Percentiles rank a stretch among this genome's conserved stretches.
phyloP scores from a whole-genome alignment of 768 basidiomycete genomes.

The Pluteus cervinus region DNA sequence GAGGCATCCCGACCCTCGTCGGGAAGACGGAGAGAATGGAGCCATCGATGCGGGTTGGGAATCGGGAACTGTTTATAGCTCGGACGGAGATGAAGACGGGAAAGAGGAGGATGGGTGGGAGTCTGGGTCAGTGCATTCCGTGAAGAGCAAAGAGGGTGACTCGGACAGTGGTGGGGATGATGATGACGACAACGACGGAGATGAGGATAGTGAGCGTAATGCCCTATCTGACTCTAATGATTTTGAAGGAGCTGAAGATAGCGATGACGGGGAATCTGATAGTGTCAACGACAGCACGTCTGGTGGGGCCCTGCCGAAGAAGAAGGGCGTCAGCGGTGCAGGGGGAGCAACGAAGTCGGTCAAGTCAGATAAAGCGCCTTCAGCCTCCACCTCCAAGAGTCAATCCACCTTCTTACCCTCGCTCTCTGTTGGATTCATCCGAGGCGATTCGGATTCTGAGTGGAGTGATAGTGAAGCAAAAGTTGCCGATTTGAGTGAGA shows the following conservation, averaged over 20 bases:
- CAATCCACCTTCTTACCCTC: slow-evolving; percentile 72
- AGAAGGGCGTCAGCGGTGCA: too few relatives aligned
- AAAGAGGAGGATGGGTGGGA: slow-evolving; percentile 19
- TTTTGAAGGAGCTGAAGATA: slow-evolving; percentile 19
- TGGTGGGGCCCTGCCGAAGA: too few relatives aligned
- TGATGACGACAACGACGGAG: slow-evolving; percentile 28
- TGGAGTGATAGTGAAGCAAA: slow-evolving; percentile 59
- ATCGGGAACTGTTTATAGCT: slow-evolving; percentile 35
- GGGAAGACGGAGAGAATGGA: slow-evolving; percentile 15
- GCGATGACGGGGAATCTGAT: background rate
- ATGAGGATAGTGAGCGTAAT: slow-evolving; percentile 31
- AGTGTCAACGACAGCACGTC: too few relatives aligned
- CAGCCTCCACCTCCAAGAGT: slow-evolving; percentile 9
- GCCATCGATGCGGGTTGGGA: slow-evolving; percentile 24
- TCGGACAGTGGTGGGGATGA: slow-evolving; percentile 20
- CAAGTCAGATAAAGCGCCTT: too few relatives aligned
- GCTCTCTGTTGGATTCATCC: slow-evolving; percentile 78
- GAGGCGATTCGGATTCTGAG: slow-evolving; percentile 77
- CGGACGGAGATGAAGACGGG: slow-evolving; percentile 15
- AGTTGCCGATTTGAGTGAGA: slow-evolving; percentile 42
- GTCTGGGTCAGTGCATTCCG: slow-evolving; percentile 33
- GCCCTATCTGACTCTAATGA: slow-evolving; percentile 19
- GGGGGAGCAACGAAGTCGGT: too few relatives aligned
- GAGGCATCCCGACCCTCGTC: slow-evolving; percentile 12
- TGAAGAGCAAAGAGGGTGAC: too few relatives aligned